Conservation (phyloP, 116 monocot species). For the Trichopus zeylanicus region DNA sequence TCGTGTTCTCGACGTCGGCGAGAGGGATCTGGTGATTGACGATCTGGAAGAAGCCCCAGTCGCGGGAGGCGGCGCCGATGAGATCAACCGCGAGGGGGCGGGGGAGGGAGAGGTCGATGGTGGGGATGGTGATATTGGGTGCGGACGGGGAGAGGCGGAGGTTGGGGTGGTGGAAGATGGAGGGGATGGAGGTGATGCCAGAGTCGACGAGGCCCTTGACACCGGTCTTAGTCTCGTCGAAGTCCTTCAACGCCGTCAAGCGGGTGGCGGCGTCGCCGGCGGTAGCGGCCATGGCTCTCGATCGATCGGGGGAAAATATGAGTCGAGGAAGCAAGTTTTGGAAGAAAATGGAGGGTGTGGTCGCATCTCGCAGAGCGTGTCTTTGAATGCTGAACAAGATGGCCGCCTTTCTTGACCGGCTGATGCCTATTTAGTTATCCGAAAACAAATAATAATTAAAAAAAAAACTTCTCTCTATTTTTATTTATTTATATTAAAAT, state of each 20-base stretch:
- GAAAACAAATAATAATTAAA: too few relatives aligned
- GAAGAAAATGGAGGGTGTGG: too few relatives aligned
- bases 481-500: too few relatives aligned
- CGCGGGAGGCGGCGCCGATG: constrained; percentile 22
- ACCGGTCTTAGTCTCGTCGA: constrained; percentile 54
- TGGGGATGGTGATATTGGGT: constrained; percentile 37
- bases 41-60: constrained; percentile 60
- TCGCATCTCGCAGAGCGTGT: too few relatives aligned
- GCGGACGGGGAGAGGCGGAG: constrained; percentile 5
- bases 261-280: constrained; percentile 10
- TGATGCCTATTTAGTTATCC: too few relatives aligned
- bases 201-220: constrained; percentile 72
- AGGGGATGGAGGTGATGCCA: constrained; percentile 41
- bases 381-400: too few relatives aligned
- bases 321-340: too few relatives aligned
- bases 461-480: too few relatives aligned
- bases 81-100: constrained; percentile 19
- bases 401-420: too few relatives aligned
- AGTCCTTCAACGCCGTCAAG: constrained; percentile 30
- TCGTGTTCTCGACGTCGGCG: constrained; percentile 3
- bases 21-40: constrained; percentile 30
- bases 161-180: constrained; percentile 56
- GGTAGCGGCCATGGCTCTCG: background rate
- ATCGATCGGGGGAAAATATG: background rate
- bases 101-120: constrained; percentile 66